These are phyloP conservation scores for Pseudogymnoascus sp. DNA, from an alignment of 2,329 filamentous ascomycete species.

Conservation along the genomic window DNA sequence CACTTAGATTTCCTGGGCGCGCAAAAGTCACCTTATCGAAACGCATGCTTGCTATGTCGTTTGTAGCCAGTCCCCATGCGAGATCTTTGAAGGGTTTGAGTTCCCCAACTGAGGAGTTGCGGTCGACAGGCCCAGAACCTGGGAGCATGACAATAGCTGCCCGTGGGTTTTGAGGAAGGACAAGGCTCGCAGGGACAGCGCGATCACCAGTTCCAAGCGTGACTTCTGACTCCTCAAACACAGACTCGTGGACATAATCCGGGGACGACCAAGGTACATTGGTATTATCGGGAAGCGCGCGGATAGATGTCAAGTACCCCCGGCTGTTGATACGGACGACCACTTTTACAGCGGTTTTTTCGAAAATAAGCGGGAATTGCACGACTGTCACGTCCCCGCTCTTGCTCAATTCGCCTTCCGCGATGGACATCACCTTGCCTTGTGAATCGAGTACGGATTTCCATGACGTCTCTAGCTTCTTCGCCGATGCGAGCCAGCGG, in stretches of 20 bases:
- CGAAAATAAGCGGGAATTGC: background rate
- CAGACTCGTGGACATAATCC: background rate
- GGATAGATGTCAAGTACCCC: background rate
- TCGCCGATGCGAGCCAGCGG: background rate
- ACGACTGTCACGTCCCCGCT: background rate
- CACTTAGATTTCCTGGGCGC: background rate
- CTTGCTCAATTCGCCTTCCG: background rate
- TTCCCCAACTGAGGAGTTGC: background rate
- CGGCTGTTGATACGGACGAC: background rate
- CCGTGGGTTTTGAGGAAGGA: background rate
- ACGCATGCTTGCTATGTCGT: background rate
- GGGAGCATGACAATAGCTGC: background rate
- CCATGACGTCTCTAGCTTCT: background rate
- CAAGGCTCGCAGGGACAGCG: background rate
- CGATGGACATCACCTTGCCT: background rate
- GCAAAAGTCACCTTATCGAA: background rate
- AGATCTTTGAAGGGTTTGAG: background rate
- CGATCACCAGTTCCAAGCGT: background rate
- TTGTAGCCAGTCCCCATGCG: background rate
- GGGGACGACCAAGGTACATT: background rate
- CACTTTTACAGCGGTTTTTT: background rate
- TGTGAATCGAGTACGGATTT: background rate
- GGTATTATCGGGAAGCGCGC: background rate
- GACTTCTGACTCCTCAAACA: background rate
- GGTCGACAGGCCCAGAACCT: background rate